Evolutionary conservation across 371 early-diverging fungal genomes (phyloP).

Genomic region (Smittium culicis): DNA sequence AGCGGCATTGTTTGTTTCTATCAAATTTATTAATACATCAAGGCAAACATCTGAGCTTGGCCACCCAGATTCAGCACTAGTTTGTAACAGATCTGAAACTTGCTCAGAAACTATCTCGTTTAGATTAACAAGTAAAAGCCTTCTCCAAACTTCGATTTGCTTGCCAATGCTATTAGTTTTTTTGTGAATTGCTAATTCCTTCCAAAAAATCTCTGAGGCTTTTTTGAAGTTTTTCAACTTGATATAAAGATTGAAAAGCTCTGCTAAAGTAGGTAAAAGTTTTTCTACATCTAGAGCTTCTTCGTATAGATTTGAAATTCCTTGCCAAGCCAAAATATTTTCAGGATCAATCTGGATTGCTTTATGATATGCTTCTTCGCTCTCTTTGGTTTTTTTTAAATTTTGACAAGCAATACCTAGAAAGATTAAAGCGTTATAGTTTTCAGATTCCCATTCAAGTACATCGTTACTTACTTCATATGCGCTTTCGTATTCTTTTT

Average conservation of each 20-base stretch:
- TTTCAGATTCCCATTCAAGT: conserved; percentile 51
- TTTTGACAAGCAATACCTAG: conserved; percentile 63
- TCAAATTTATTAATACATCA: conserved; percentile 37
- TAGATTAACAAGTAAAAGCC: no score
- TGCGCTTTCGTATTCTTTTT: conserved; percentile 57
- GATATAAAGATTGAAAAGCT: conserved; percentile 19
- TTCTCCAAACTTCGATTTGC: conserved; percentile 37
- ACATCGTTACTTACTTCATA: conserved; percentile 52
- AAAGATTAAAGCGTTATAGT: conserved; percentile 71
- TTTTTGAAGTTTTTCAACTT: conserved; percentile 34
- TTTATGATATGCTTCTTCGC: conserved; percentile 47
- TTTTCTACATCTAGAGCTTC: conserved; percentile 12
- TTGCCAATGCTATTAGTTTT: conserved; percentile 21
- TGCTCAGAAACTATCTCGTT: conserved; percentile 32
- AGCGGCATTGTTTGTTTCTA: conserved; percentile 42
- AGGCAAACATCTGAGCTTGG: conserved; percentile 32
- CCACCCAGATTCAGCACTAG: conserved; percentile 29
- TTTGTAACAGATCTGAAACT: conserved; percentile 30
- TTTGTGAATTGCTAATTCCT: conserved; percentile 38
- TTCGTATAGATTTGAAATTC: conserved; percentile 29
- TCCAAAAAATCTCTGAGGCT: conserved; percentile 40
- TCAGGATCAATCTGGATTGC: conserved; percentile 49
- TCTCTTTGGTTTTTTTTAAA: conserved; percentile 43
- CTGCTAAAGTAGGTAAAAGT: conserved; percentile 13
- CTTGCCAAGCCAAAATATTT: conserved; percentile 64